A percentile compares a stretch with the other conserved stretches of the same genome.
Conservation (phyloP, 495 filamentous ascomycete species). For the Aspergillus nanangensis region DNA sequence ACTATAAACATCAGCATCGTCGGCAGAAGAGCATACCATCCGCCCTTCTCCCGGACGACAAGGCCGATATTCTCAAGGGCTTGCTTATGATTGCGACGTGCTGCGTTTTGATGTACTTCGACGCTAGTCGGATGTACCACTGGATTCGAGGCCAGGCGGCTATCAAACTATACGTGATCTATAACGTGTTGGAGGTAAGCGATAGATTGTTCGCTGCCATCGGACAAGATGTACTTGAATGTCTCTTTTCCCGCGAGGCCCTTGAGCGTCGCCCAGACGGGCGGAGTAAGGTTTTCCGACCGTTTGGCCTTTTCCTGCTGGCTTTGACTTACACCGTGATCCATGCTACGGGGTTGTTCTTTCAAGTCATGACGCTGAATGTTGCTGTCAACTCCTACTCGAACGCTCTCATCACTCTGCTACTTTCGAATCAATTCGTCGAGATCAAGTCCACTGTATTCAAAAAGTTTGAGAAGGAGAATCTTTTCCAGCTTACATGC, state of each 20-base stretch:
- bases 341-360: conserved; percentile 85
- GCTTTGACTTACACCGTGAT: conserved; percentile 82
- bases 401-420: conserved; percentile 85
- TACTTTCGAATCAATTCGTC: conserved; percentile 94
- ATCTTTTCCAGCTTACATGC: conserved; percentile 92
- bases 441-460: conserved; percentile 98
- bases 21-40: conserved; percentile 82
- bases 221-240: conserved; percentile 94
- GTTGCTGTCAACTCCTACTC: conserved; percentile 99
- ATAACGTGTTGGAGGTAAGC: conserved; percentile 87
- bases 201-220: conserved; percentile 86
- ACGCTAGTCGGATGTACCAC: conserved; percentile 98
- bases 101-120: conserved; percentile 81
- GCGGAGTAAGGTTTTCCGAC: conserved; percentile 85
- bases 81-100: conserved; percentile 80
- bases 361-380: conserved; percentile 95
- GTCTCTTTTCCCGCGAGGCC: conserved; percentile 87
- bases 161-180: conserved; percentile 98
- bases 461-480: conserved; percentile 97
- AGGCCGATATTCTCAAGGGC: conserved; percentile 91
- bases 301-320: conserved; percentile 85
- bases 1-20: conserved; percentile 53
- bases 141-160: conserved; percentile 93
- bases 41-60: conserved; percentile 77
- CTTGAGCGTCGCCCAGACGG: conserved; percentile 83